phyloP scores from a whole-genome alignment of 352 stramenopile genomes.

The Thalassiosira allenii region DNA sequence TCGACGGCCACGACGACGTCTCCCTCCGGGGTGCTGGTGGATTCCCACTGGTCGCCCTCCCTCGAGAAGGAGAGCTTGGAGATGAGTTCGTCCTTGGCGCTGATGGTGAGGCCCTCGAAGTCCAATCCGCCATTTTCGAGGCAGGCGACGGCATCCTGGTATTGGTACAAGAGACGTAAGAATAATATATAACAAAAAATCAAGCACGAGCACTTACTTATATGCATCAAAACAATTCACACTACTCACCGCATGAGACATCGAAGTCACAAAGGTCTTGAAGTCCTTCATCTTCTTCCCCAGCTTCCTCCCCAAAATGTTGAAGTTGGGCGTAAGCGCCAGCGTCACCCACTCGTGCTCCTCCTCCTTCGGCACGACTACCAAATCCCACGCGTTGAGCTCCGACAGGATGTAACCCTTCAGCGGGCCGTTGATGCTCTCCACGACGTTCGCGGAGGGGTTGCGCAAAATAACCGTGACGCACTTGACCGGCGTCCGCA shows the following conservation, averaged over 20 bases:
- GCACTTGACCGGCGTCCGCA: constrained; percentile 97
- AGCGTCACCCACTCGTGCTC: constrained; percentile 87
- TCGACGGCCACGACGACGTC: constrained; percentile 96
- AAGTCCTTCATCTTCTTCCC: constrained; percentile 97
- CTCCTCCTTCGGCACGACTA: constrained; percentile 95
- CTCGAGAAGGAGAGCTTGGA: constrained; percentile 95
- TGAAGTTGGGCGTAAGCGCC: constrained; percentile 82
- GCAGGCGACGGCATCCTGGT: constrained; percentile 68
- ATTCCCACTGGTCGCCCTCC: constrained; percentile 91
- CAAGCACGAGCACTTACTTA: no score
- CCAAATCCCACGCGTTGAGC: constrained; percentile 95
- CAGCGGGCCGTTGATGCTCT: constrained; percentile 77
- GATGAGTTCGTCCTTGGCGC: constrained; percentile 89
- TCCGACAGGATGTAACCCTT: constrained; percentile 96
- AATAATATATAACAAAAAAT: constrained; percentile 72
- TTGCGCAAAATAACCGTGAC: constrained; percentile 94
- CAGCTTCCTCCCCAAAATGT: constrained; percentile 93
- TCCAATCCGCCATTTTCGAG: constrained; percentile 85
- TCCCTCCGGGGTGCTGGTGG: constrained; percentile 89
- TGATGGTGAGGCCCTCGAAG: constrained; percentile 86
- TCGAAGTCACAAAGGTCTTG: constrained; percentile 81
- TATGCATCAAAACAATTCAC: no score
- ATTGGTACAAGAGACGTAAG: constrained; percentile 2
- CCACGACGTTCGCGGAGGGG: constrained; percentile 87
- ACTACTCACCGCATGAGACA: constrained; percentile 74